Base-by-base conservation (phyloP, 129 eudicot species). In the Flaveria trinervia region DNA sequence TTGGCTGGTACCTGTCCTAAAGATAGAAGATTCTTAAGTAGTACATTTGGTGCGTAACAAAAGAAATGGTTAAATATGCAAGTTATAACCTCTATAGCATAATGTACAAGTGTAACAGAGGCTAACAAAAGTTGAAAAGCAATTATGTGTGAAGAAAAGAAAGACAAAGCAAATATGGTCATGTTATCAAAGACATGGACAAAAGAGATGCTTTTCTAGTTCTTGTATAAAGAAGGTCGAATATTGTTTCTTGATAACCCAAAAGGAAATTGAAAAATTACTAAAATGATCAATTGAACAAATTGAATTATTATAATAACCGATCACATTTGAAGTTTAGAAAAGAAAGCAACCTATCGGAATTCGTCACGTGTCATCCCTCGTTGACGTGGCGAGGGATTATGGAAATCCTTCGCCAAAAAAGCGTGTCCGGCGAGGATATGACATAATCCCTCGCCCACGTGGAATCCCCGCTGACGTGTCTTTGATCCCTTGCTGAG, bases 141-240 rank as follows among this genome's bases (percentile, higher is more conserved):
- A 75, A 62, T 62, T 62, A 48, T 62, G 61, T 68, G 39, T 20
- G 39, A 3, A 64, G 43, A 65, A 65, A 33, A 33, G 20, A 28
- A 44, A 17, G 67, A 61, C 45, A 68, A 69, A 69, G 56, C 55
- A 45, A 45, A 23, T 57, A 13, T 39, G 41, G 55, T 30, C 50
- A 78, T 78, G 82, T 70, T 78, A 57, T 70, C 60, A 70, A 70
- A 70, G 71, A 59, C 43, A 44, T 70, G 77, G 68, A 60, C 71
- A 59, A 78, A 78, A 60, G 76, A 70, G 77, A 78, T 78, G 77
- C 82, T 78, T 78, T 78, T 70, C 25, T 70, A 30, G 62, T 57
- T 16, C 60, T 68, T 56, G 11, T 61, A 61, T 70, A 18, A 77
- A 70, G 61, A 70, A 57, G 50, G 49, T 69, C 41, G 76, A 78